phyloP scores from a whole-genome alignment of 2,329 filamentous ascomycete species.

The Ambrosiella xylebori region DNA sequence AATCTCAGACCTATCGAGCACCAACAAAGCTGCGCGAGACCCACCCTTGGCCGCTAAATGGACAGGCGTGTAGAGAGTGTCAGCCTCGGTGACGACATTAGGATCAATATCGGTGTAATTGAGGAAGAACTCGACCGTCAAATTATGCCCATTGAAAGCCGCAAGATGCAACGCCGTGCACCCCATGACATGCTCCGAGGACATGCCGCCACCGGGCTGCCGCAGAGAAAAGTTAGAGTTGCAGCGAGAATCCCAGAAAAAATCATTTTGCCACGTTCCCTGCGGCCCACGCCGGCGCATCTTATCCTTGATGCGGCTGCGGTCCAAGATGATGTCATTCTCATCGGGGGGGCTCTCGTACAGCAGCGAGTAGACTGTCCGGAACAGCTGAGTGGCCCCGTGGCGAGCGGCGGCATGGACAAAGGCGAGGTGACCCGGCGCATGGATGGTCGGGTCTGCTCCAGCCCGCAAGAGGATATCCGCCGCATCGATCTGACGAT shows the following conservation, averaged over 20 bases:
- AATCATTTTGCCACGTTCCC: background rate
- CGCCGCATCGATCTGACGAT: slow-evolving; percentile 11
- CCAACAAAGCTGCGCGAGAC: slow-evolving; percentile 14
- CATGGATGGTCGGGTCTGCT: slow-evolving; percentile 9
- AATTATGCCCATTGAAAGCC: slow-evolving; percentile 12
- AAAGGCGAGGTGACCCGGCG: slow-evolving; percentile 10
- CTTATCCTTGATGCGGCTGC: background rate
- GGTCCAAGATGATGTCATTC: background rate
- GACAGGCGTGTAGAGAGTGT: slow-evolving; percentile 4
- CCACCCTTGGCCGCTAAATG: slow-evolving; percentile 13
- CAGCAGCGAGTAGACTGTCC: background rate
- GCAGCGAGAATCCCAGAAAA: slow-evolving; percentile 12
- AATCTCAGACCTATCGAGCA: slow-evolving; percentile 18
- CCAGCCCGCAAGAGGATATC: slow-evolving; percentile 9
- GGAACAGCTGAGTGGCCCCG: background rate
- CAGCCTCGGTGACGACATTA: slow-evolving; percentile 1
- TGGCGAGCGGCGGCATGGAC: slow-evolving; percentile 8
- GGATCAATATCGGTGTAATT: slow-evolving; percentile 4
- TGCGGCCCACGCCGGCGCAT: background rate
- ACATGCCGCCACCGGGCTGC: slow-evolving; percentile 3
- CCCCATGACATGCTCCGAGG: background rate
- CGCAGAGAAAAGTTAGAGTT: slow-evolving; percentile 11
- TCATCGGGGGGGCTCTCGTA: background rate
- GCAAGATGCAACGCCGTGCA: slow-evolving; percentile 13
- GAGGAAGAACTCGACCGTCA: slow-evolving; percentile 11